Base-by-base conservation (phyloP, 805 yeast species). In the Saccharomycopsis sp. region DNA sequence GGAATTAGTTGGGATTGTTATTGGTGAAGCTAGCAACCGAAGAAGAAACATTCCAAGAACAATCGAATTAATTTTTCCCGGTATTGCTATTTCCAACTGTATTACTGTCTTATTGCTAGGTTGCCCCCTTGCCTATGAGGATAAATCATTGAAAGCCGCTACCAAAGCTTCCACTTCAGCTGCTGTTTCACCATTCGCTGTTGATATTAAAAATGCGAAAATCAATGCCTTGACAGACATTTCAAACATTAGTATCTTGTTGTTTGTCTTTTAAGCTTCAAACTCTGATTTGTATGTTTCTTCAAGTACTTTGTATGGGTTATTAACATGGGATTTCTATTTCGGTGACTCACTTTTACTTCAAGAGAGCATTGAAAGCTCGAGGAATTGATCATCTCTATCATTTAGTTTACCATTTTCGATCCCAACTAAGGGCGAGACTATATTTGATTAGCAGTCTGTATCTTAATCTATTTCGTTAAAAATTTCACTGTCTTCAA, bases 131-230 rank as follows among this genome's bases (percentile, higher is more conserved):
- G 73, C 84, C 28, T 74, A 75, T 48, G 67, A 67, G 50, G 79
- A 78, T 57, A 70, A 72, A 34, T 53, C 62, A 41, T 67, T 82
- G 51, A 35, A 62, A 21, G 20, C 16, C 44, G 78, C 79, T 13
- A 70, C 76, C 14, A 71, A 77, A 41, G 60, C 66, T 6, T 46
- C 63, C n/a, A 63, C 76, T 2, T 67, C 68, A 35, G 87, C 89
- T 2, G 72, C 81, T 33, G 88, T 90, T 17, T 82, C 93, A 13
- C 95, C 95, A 32, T 85, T 85, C 56, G 89, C 85, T 43, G 79
- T 85, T 56, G 95, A 95, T 39, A 80, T 85, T 56, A 73, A 73
- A 51, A 74, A 72, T 53, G 84, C 87, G 14, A 61, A 70, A 16
- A 84, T 85, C 51, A 55, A 59, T 6, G 89, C 77, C 1, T 65